Evolutionary conservation across 306 rosid genomes (phyloP), one percentile per base, ranked within the genome.

Genomic region (Vigna radiata): DNA sequence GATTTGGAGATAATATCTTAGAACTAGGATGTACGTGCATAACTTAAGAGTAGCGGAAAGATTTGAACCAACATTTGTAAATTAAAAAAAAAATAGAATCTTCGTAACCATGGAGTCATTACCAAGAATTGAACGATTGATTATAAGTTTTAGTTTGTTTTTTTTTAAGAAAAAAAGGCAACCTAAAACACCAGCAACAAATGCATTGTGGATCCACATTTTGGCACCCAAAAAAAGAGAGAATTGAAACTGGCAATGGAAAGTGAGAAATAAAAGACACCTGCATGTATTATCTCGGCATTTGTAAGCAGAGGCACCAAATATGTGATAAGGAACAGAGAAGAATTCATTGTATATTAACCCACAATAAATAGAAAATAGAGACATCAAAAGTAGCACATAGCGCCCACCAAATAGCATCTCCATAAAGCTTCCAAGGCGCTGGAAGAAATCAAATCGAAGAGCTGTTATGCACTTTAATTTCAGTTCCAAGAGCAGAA

Each of bases 401-500:
- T 93, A 93, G 72, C 97, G 97, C 61, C 97, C 97, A 61, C 97
- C 97, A 63, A 86, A 93, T 29, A 93, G 85, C 97, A 90, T 93
- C 93, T 90, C 97, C 97, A 90, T 90, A 84, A 93, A 86, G 90
- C 94, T 89, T 82, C 97, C 97, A 50, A 93, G 91, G 88, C 85
- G 91, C 97, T 93, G 91, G 41, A 5, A 60, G 77, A 84, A 76
- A 70, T 53, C 36, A 60, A 44, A 50, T 64, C 43, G 23, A 49
- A 54, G 23, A 49, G 76, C 52, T 67, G 12, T 64, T 33, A 72
- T 39, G 53, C 25, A 60, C 36, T 54, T 36, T 55, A 70, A 13
- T 68, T 54, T 44, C 53, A 47, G 19, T 12, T n/a, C 60, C 55
- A 77, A 68, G 44, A 49, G 65, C 68, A 72, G n/a, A 53, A 65